Evolutionary conservation across 805 yeast genomes (phyloP), one percentile per base, ranked within the genome.

Genomic region (Debaryomyces castellii): DNA sequence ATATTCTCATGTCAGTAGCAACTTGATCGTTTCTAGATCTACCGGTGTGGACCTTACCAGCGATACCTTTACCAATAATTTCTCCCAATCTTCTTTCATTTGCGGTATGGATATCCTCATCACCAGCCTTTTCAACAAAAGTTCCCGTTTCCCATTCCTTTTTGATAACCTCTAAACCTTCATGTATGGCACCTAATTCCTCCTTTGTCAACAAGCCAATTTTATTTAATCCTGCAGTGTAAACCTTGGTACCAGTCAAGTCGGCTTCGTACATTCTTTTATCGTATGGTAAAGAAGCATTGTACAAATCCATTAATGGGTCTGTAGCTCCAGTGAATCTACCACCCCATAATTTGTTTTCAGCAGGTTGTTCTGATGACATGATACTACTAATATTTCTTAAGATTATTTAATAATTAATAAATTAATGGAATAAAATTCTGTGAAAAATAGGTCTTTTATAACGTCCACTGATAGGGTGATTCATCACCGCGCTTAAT

Each of bases 1-100:
- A 92, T 22, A 94, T 81, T 67, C 99, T 81, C 96, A 94, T 89
- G 63, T 94, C 99, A n/a, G 98, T 92, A 39, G 97, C 99, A 42
- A 91, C 97, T 74, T 94, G 99, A 67, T 94, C 99, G 62, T 94
- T 94, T 78, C 99, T 84, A 39, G 96, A 88, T 64, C 99, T 83
- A 50, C 99, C 99, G n/a, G 99, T 94, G 67, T 94, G 99, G 24
- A 94, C 98, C 60, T 94, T 94, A 34, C 99, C 99, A 12, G 98
- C 88, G 63, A 94, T 92, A 45, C 82, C 83, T 59, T 83, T 83
- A 46, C 99, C 99, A 59, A 94, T 94, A 44, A 94, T 73, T 71
- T 94, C 99, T 41, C 99, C 99, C 51, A 94, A 75, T 61, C 99
- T 80, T 73, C 99, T 87, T 73, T 94, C 99, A 63, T 94, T 94